Evolutionary conservation across 2,329 filamentous ascomycete genomes (phyloP), one percentile per base, ranked within the genome.

Genomic region (Alternaria novae-zelandiae): DNA sequence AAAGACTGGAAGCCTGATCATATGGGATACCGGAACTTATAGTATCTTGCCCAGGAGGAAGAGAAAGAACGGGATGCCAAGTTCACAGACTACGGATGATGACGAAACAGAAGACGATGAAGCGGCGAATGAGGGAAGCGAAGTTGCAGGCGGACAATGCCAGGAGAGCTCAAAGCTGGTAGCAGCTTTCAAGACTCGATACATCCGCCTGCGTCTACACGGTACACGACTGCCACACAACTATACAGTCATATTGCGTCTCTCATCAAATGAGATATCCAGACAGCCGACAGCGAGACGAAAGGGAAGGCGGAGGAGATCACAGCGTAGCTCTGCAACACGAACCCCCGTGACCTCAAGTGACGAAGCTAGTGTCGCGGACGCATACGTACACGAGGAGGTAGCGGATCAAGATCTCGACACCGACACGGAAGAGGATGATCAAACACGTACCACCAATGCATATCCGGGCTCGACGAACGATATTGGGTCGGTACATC

Each of bases 381-480:
- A 21, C 47, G 4, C 11, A 10, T 51, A 3, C 8, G 17, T 15
- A 26, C 11, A 51, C 3, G 17, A 30, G 7, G n/a, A 30, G 7
- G 26, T 10, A 51, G 26, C 9, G 13, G 20, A 51, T 21, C 47
- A 51, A 20, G 43, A 74, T 12, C 59, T 72, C 3, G 82, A 86
- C 59, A 85, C 88, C 62, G 83, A 86, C 43, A 36, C 56, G 1
- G 64, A 67, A 15, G 63, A 68, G 67, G 78, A 85, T 13, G 59
- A 64, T 2, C 53, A 54, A 43, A 83, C 90, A 23, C 85, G 87
- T 8, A 74, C 75, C 3, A 87, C 85, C 6, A 92, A 92, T 69
- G 88, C 90, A 5, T 92, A 92, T 70, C 80, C 86, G 0, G 90
- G 90, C 6, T 88, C 90, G 0, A 82, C 71, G 1, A 92, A 92